Conservation (phyloP, 2,329 filamentous ascomycete species). For the Colletotrichum sublineola region DNA sequence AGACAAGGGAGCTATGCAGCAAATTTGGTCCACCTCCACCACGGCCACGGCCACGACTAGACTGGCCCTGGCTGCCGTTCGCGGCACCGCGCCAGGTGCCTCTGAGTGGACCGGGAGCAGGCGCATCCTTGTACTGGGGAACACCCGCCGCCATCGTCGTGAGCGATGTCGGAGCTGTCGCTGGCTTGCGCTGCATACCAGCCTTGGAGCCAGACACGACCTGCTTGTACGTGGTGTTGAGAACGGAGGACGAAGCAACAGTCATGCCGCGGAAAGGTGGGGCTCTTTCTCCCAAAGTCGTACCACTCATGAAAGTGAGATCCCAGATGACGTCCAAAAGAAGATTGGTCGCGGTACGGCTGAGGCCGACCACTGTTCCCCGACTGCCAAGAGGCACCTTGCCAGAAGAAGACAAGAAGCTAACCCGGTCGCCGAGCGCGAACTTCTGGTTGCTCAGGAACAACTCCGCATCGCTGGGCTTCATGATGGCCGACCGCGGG, state of each 20-base stretch:
- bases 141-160: slow-evolving; percentile 69
- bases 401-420: slow-evolving; percentile 92
- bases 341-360: slow-evolving; percentile 84
- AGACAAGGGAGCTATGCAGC: slow-evolving; percentile 66
- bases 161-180: slow-evolving; percentile 62
- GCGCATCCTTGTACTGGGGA: slow-evolving; percentile 72
- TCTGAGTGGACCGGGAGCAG: slow-evolving; percentile 65
- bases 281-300: slow-evolving; percentile 89
- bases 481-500: slow-evolving; percentile 87
- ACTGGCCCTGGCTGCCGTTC: slow-evolving; percentile 57
- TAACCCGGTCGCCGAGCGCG: slow-evolving; percentile 87
- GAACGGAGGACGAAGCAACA: slow-evolving; percentile 85
- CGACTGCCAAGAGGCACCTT: slow-evolving; percentile 93
- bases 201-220: slow-evolving; percentile 77
- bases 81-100: slow-evolving; percentile 71
- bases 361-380: slow-evolving; percentile 95
- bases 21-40: slow-evolving; percentile 56
- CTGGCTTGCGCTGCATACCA: slow-evolving; percentile 65
- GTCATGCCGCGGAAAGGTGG: slow-evolving; percentile 95
- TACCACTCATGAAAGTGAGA: slow-evolving; percentile 95
- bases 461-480: slow-evolving; percentile 96
- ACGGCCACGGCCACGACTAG: slow-evolving; percentile 49
- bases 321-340: slow-evolving; percentile 96
- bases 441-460: slow-evolving; percentile 89
- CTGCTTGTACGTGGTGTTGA: slow-evolving; percentile 89